Conservation (phyloP, 495 filamentous ascomycete species). For the Trichoderma reesei region DNA sequence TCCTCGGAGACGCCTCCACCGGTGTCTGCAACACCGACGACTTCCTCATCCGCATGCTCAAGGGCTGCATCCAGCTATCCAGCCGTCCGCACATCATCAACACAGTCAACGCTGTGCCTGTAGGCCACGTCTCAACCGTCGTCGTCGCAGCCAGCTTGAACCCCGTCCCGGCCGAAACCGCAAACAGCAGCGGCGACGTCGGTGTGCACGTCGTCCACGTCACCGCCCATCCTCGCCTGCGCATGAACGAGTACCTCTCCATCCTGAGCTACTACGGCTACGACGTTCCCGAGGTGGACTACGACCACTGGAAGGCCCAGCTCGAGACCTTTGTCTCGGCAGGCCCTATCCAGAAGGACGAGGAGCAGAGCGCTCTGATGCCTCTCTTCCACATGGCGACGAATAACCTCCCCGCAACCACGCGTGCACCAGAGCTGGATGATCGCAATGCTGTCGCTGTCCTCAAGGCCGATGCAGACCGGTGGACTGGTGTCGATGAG, state of each 20-base stretch:
- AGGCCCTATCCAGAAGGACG: conserved; percentile 37
- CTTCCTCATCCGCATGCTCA: conserved; percentile 81
- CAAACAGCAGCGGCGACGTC: neutral
- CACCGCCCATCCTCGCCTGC: conserved; percentile 69
- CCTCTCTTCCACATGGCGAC: conserved; percentile 81
- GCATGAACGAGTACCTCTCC: conserved; percentile 67
- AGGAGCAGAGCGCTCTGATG: conserved; percentile 65
- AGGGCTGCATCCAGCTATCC: conserved; percentile 76
- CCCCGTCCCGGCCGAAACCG: conserved; percentile 35
- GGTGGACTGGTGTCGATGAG: conserved; percentile 53
- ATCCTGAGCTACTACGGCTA: conserved; percentile 71
- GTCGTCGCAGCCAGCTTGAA: conserved; percentile 64
- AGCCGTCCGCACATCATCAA: conserved; percentile 70
- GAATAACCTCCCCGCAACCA: conserved; percentile 65
- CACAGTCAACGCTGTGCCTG: conserved; percentile 85
- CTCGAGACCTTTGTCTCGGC: conserved; percentile 56
- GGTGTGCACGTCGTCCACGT: conserved; percentile 49
- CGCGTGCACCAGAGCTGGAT: conserved; percentile 71
- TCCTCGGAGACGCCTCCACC: conserved; percentile 62
- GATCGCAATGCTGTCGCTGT: conserved; percentile 60
- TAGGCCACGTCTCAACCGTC: conserved; percentile 70
- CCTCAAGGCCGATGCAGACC: conserved; percentile 47
- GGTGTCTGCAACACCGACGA: conserved; percentile 82
- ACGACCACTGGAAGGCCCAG: conserved; percentile 43
- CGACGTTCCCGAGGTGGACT: conserved; percentile 56